A percentile compares a stretch with the other conserved stretches of the same genome.
phyloP scores from a whole-genome alignment of 2,329 filamentous ascomycete species.

The Phaeosphaeriaceae sp. region DNA sequence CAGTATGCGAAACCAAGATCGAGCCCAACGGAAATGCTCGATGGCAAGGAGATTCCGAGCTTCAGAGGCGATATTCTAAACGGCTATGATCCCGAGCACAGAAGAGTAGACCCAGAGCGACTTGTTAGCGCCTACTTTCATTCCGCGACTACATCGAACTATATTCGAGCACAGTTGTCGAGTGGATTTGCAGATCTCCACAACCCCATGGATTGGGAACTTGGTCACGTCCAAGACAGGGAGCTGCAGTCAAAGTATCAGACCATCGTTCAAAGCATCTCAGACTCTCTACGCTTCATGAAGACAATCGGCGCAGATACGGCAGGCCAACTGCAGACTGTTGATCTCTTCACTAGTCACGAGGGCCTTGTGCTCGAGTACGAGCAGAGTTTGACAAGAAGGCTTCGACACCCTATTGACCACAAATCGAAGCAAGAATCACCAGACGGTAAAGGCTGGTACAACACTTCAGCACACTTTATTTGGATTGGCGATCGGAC shows the following conservation, averaged over 20 bases:
- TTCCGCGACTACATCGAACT: conserved; percentile 93
- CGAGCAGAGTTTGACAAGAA: conserved; percentile 83
- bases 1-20: conserved; percentile 97
- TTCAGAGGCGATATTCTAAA: conserved; percentile 98
- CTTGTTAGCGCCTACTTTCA: conserved; percentile 94
- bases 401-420: conserved; percentile 68
- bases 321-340: conserved; percentile 82
- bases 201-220: conserved; percentile 90
- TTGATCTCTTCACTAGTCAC: conserved; percentile 94
- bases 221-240: conserved; percentile 88
- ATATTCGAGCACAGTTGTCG: conserved; percentile 80
- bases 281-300: conserved; percentile 92
- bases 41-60: conserved; percentile 82
- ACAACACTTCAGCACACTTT: conserved; percentile 95
- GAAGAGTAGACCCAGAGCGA: conserved; percentile 80
- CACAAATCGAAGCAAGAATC: conserved; percentile 38
- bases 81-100: conserved; percentile 76
- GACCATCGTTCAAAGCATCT: conserved; percentile 82
- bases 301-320: conserved; percentile 89
- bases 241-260: conserved; percentile 85
- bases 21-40: conserved; percentile 80
- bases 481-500: conserved; percentile 98
- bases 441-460: conserved; percentile 69
- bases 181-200: conserved; percentile 94
- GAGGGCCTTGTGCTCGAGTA: conserved; percentile 95